These are phyloP conservation scores for Primulina eburnea DNA, from an alignment of 257 asterid species.

Conservation along the genomic window DNA sequence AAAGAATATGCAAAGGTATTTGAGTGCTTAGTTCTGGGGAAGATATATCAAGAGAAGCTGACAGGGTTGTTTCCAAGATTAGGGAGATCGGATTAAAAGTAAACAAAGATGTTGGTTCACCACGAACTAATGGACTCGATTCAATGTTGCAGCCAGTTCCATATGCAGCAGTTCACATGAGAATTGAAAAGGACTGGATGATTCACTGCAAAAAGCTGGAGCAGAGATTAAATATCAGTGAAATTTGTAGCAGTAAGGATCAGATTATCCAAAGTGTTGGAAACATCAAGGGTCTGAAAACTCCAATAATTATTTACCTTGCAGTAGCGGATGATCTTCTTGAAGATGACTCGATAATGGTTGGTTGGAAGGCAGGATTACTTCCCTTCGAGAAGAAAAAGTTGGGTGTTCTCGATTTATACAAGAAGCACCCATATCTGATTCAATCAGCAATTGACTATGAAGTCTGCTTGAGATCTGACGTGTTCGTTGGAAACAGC, in stretches of 20 bases:
- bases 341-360: constrained; percentile 57
- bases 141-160: constrained; percentile 30
- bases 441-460: constrained; percentile 87
- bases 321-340: constrained; percentile 93
- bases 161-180: constrained; percentile 87
- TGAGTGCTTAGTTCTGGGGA: constrained; percentile 69
- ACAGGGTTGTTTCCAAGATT: constrained; percentile 66
- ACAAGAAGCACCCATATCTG: constrained; percentile 69
- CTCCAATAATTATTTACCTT: constrained; percentile 56
- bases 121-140: background rate
- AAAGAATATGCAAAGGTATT: constrained; percentile 79
- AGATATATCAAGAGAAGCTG: constrained; percentile 68
- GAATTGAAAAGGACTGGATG: constrained; percentile 95
- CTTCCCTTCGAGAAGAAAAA: constrained; percentile 73
- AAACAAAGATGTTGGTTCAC: constrained; percentile 12
- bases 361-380: constrained; percentile 76
- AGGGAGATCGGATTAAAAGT: constrained; percentile 44
- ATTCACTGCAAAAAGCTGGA: constrained; percentile 88
- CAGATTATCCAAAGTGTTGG: constrained; percentile 70
- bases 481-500: constrained; percentile 85
- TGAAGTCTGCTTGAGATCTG: constrained; percentile 84
- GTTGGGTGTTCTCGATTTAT: constrained; percentile 55
- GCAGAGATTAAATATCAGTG: constrained; percentile 54
- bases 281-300: constrained; percentile 50
- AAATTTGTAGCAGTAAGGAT: constrained; percentile 76